Evolutionary conservation across 23 red algal genomes (phyloP).

Genomic region (Agarophyton chilense): DNA sequence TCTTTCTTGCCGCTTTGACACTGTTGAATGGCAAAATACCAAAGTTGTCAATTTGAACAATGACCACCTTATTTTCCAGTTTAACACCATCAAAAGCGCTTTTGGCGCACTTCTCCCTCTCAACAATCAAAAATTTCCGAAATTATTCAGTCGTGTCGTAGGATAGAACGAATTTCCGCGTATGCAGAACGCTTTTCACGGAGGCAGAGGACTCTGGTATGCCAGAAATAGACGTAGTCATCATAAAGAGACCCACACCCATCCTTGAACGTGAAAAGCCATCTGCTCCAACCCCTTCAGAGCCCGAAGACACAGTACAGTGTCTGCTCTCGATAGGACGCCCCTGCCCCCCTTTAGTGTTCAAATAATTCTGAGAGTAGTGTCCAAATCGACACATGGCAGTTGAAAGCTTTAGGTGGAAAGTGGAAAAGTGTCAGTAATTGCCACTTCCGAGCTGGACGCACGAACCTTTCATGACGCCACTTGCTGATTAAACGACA

Average conservation of each 20-base stretch:
- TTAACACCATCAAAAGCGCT: not conserved
- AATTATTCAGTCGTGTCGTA: not conserved
- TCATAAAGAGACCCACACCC: not conserved
- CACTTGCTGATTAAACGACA: slow-evolving; percentile 25
- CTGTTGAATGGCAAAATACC: slow-evolving; percentile 16
- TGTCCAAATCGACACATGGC: not conserved
- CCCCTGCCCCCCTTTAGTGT: no score
- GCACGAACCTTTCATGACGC: slow-evolving; percentile 1
- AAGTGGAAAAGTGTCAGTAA: not conserved
- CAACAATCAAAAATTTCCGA: not conserved
- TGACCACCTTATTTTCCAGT: not conserved
- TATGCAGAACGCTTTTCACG: not conserved
- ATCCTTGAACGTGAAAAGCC: not conserved
- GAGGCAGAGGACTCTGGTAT: not conserved
- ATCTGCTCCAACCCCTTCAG: slow-evolving; percentile 3
- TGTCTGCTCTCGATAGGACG: not conserved
- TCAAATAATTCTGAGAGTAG: not conserved
- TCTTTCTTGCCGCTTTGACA: slow-evolving; percentile 2
- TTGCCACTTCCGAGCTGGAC: not conserved
- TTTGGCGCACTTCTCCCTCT: not conserved
- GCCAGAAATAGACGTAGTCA: slow-evolving; percentile 9
- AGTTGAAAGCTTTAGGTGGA: not conserved
- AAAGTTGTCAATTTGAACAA: slow-evolving; percentile 41
- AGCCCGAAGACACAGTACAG: not conserved
- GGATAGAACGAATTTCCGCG: not conserved